A percentile compares a stretch with the other conserved stretches of the same genome.
These are phyloP conservation scores for Prunus davidiana DNA, from an alignment of 306 rosid genomes.

Conservation along the genomic window DNA sequence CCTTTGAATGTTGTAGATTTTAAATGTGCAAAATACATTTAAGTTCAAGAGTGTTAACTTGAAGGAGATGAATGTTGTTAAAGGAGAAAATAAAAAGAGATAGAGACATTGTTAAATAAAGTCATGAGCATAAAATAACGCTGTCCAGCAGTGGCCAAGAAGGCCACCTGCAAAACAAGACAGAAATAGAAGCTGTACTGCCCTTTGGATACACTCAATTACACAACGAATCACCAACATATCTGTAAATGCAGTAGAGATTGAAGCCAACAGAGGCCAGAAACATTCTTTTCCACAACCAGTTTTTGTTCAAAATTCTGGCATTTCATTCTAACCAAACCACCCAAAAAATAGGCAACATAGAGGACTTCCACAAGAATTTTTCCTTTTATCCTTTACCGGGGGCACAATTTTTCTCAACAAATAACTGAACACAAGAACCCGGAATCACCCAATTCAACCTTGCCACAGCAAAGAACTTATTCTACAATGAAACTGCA, in stretches of 20 bases:
- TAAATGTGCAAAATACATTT: background rate
- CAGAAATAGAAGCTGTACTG: background rate
- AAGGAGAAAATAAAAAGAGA: background rate
- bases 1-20: background rate
- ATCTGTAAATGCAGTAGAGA: background rate
- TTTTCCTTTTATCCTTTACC: background rate
- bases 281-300: background rate
- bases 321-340: background rate
- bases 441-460: no score
- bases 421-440: background rate
- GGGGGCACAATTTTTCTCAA: background rate
- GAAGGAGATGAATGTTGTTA: background rate
- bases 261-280: background rate
- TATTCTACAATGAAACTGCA: background rate
- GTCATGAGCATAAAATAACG: background rate
- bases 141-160: background rate
- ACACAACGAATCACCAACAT: background rate
- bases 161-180: conserved; percentile 2
- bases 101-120: background rate
- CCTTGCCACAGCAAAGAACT: background rate
- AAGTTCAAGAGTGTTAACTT: background rate
- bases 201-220: background rate
- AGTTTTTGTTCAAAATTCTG: background rate
- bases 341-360: background rate
- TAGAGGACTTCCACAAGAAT: background rate